These are phyloP conservation scores for Mycena citricolor DNA, from an alignment of 1,284 basidiomycete species.

Conservation along the genomic window DNA sequence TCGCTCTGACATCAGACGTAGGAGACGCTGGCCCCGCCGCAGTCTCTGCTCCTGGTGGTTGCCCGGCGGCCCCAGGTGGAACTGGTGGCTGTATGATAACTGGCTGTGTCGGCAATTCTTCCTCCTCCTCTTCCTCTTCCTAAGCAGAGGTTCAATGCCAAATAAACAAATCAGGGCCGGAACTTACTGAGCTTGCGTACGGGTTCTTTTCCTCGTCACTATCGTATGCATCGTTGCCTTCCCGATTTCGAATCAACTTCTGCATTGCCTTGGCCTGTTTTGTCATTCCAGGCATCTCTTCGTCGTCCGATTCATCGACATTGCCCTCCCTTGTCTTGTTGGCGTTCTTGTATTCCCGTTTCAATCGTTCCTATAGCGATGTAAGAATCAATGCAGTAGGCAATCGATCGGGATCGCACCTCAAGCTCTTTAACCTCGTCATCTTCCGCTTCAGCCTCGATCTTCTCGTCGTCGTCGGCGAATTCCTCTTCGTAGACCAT, in stretches of 20 bases:
- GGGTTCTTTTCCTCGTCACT: constrained; percentile 80
- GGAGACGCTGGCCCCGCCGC: too few species aligned
- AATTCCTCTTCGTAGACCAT: constrained; percentile 82
- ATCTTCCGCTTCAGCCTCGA: constrained; percentile 73
- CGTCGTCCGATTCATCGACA: constrained; percentile 72
- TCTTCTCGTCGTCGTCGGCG: constrained; percentile 84
- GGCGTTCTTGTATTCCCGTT: constrained; percentile 76
- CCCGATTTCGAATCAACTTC: constrained; percentile 72
- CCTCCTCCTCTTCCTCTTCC: constrained; percentile 71
- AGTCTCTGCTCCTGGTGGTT: too few species aligned
- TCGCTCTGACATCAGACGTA: constrained; percentile 33
- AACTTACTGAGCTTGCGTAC: constrained; percentile 71
- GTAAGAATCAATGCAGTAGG: constrained; percentile 1
- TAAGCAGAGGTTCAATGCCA: constrained; percentile 25
- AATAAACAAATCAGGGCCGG: constrained; percentile 1
- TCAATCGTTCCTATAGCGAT: constrained; percentile 69
- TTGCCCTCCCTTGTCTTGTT: constrained; percentile 71
- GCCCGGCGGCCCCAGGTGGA: too few species aligned
- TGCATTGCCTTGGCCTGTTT: constrained; percentile 75
- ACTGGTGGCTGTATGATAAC: constrained; percentile 47
- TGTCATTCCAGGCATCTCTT: constrained; percentile 59
- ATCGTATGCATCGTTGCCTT: constrained; percentile 76
- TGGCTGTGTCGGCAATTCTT: constrained; percentile 51
- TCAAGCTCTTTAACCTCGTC: constrained; percentile 86
- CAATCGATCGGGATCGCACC: constrained; percentile 39